phyloP scores from a whole-genome alignment of 257 asterid species.

The Capsicum pubescens region DNA sequence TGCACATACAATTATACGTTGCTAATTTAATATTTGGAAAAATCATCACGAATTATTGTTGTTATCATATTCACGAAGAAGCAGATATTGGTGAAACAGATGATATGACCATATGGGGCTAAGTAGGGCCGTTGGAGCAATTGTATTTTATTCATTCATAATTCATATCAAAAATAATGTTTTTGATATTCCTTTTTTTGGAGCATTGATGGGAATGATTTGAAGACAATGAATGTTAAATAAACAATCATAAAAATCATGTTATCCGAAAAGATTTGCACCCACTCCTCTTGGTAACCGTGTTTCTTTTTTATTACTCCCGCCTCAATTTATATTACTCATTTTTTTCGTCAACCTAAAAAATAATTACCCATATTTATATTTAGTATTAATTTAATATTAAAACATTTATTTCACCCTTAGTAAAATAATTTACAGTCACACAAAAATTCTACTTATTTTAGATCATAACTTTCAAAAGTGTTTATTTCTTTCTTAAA shows the following conservation, averaged over 20 bases:
- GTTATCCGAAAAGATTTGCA: not conserved
- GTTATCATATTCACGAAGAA: not conserved
- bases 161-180: not conserved
- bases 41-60: not conserved
- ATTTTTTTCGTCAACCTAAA: too few species aligned
- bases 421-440: too few species aligned
- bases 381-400: too few species aligned
- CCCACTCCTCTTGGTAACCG: not conserved
- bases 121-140: not conserved
- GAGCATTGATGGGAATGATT: not conserved
- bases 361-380: too few species aligned
- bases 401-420: too few species aligned
- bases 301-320: not conserved
- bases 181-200: not conserved
- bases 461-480: too few species aligned
- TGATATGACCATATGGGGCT: not conserved
- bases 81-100: too few species aligned
- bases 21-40: not conserved
- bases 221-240: not conserved
- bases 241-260: not conserved
- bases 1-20: not conserved
- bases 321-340: too few species aligned
- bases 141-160: not conserved
- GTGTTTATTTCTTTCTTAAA: too few species aligned
- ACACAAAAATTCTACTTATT: too few species aligned